Evolutionary conservation across 176 grass and related monocot genomes (phyloP).

Genomic region (Zizania latifolia): DNA sequence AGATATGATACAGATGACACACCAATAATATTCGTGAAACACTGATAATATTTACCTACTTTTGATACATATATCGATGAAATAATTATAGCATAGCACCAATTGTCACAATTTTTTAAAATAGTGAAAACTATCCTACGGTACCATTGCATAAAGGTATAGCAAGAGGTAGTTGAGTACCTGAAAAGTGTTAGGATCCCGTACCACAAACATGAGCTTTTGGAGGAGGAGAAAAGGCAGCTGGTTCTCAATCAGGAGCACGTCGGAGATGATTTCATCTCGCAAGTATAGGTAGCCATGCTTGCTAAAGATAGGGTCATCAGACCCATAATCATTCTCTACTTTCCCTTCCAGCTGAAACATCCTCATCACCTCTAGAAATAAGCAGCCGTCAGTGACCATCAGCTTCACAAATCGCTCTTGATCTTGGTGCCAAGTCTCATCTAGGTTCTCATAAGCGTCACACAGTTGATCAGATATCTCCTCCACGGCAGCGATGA

Average conservation of each 20-base stretch:
- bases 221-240: conserved; percentile 22
- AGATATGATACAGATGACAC: too few relatives aligned
- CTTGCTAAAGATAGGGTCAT: conserved; percentile 51
- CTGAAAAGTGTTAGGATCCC: not conserved
- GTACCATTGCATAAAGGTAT: too few relatives aligned
- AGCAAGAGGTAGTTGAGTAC: too few relatives aligned
- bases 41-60: too few relatives aligned
- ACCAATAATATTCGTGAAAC: too few relatives aligned
- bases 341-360: not conserved
- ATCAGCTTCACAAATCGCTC: conserved; percentile 43
- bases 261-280: conserved; percentile 3
- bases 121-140: too few relatives aligned
- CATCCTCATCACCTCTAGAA: conserved; percentile 34
- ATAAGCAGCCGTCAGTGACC: conserved; percentile 51
- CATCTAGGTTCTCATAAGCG: conserved; percentile 17
- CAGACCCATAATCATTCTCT: conserved; percentile 17
- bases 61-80: too few relatives aligned
- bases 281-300: conserved; percentile 25
- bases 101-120: too few relatives aligned
- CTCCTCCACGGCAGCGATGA: conserved; percentile 15
- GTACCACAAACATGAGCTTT: not conserved
- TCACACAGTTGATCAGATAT: conserved; percentile 11
- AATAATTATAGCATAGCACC: too few relatives aligned
- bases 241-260: conserved; percentile 55
- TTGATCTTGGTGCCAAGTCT: conserved; percentile 19